Evolutionary conservation across 768 basidiomycete species (phyloP), one percentile per base, ranked within the genome.

Genomic region (Podaxis rugospora): DNA sequence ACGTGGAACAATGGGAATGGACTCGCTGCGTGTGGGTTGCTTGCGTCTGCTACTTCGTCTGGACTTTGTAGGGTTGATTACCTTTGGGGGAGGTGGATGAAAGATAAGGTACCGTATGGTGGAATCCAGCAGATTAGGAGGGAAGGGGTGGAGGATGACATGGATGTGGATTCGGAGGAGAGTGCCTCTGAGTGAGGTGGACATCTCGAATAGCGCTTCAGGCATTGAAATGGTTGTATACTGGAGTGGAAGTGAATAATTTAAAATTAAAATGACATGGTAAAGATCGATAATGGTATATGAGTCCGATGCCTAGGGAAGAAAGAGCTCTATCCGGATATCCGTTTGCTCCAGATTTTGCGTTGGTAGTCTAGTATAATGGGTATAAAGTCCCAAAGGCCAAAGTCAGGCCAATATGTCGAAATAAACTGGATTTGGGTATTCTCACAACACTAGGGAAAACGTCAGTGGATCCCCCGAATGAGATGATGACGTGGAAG

Each of bases 321-420:
- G 3, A 47, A 49, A 23, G 3, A 47, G 18, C n/a, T 40, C 18
- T 61, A 61, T 37, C 23, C 59, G 3, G 59, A 61, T 61, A 61
- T 61, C 42, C 62, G 57, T 37, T 66, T 67, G 64, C 68, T 69
- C 88, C 89, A 92, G 4, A 80, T 72, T 70, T 89, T 90, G 50
- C 85, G 83, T 71, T 99, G 96, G 73, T 88, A 98, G 55, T 91
- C 88, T 46, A 98, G 77, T 18, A 99, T 74, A 55, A 98, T 86
- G 1, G 94, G 93, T 23, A 97, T 71, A 66, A 99, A 85, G 65
- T 98, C 92, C 59, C 83, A 78, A 2, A 98, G 69, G 4, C 94
- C 91, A 68, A 97, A 96, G 57, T 95, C 89, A 0, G 97, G 97
- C 97, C 97, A 99, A 68, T 89, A 94, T 0, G 85, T 83, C 13